Evolutionary conservation across 495 filamentous ascomycete genomes (phyloP).

Genomic region (Talaromyces ruber): DNA sequence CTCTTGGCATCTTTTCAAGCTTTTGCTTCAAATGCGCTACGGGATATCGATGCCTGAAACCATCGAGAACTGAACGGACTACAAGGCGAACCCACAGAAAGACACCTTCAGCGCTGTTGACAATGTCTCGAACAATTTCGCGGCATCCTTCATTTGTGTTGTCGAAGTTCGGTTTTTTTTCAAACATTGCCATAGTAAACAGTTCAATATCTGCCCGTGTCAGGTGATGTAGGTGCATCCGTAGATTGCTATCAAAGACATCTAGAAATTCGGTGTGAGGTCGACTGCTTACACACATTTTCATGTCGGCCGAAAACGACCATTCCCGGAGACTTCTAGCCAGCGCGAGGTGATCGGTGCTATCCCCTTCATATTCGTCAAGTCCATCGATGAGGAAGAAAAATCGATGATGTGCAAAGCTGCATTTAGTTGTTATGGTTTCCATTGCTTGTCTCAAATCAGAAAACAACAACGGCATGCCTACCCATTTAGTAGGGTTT

Average conservation of each 20-base stretch:
- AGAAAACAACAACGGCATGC: not conserved
- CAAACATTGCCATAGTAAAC: not conserved
- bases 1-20: not conserved
- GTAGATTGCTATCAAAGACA: not conserved
- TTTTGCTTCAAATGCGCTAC: not conserved
- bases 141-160: not conserved
- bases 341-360: constrained; percentile 14
- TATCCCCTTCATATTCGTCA: constrained; percentile 26
- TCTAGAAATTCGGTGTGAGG: not conserved
- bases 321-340: not conserved
- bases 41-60: not conserved
- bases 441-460: not conserved
- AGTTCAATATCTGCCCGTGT: not conserved
- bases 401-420: not conserved
- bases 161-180: not conserved
- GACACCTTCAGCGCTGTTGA: not conserved
- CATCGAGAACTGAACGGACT: not conserved
- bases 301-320: not conserved
- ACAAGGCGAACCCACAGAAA: not conserved
- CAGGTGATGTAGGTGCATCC: not conserved
- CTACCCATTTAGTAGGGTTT: not conserved
- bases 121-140: not conserved
- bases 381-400: constrained; percentile 35
- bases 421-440: not conserved
- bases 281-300: not conserved